Evolutionary conservation across 192 early-diverging fungal genomes (phyloP), one percentile per base, ranked within the genome.

Genomic region (Chytriomyces confervae): DNA sequence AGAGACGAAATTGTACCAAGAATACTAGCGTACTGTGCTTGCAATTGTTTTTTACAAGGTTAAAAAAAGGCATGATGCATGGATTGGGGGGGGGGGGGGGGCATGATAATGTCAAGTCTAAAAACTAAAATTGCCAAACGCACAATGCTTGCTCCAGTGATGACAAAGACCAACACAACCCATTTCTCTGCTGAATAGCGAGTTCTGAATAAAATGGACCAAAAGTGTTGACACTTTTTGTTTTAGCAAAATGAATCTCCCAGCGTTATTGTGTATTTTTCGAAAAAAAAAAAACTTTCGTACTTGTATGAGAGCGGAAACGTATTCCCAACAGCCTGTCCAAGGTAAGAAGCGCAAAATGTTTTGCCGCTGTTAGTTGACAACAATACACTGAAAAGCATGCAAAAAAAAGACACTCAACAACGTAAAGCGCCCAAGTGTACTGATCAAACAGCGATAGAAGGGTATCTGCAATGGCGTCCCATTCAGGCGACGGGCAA

Each of bases 1-100:
- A 89, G 80, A 11, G 84, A 79, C 1, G 85, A 83, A 29, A 89
- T 80, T 11, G 84, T 84, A 49, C 88, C 88, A 61, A 89, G 72
- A 50, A 89, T 68, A 10, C 71, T 13, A 1, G 81, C 85, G 62
- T 85, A 83, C 46, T 75, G 62, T 36, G 36, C 27, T 36, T 36
- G 2, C 36, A 36, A 36, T 36, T 20, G 13, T 62, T 24, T 64
- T n/a, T 24, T 20, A 62, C 18, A 57, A 44, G 51, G 48, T 71
- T 62, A 27, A 27, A 27, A 27, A 27, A 27, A 27, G 24, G 24
- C 24, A 27, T 27, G 24, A 0, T 27, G 24, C 24, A 27, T 27
- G 24, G 24, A 27, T 27, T 27, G 24, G 24, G n/a, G n/a, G n/a
- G n/a, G n/a, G n/a, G n/a, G n/a, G n/a, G n/a, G n/a, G 24, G 24